Evolutionary conservation across 1,139 yeast species (phyloP), one percentile per base, ranked within the genome.

Genomic region (Yamadazyma oceani): DNA sequence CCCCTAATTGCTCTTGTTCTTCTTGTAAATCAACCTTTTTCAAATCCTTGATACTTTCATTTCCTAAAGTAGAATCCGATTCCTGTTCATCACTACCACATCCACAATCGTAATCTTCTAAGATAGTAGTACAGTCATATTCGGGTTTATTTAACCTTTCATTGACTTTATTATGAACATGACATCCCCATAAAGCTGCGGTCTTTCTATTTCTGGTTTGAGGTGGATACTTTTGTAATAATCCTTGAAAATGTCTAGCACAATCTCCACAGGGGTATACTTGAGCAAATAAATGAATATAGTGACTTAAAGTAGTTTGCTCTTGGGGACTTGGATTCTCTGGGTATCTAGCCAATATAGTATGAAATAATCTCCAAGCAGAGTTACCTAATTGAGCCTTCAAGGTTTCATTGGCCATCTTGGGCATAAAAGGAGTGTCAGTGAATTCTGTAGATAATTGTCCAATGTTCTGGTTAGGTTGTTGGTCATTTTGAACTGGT

Each of bases 121-220:
- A 69, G 39, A 92, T 83, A 9, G 76, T 80, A 2, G 85, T 72
- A 58, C 98, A 92, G 58, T 92, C 97, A 58, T 88, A 92, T 14
- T 70, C 69, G 0, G 75, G 78, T 51, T 92, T 89, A 4, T 69
- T 69, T 37, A 92, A 72, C 36, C 85, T 66, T 42, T 78, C 79
- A 58, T 92, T 92, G 25, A 90, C 97, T 50, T 68, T 64, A 48
- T 94, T 92, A 63, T 92, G 99, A n/a, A 92, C 73, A 53, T 82
- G 82, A 59, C 98, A 92, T 2, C 98, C 98, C 98, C 98, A 92
- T 46, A 86, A 66, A 0, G 96, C 89, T 0, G 98, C 97, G 2
- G 80, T 77, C 46, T 82, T 81, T 41, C 96, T 73, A 15, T 84
- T 75, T 7, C 79, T 71, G 2, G 85, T 75, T 55, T 94, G 98